These are phyloP conservation scores for Hansenula sp. DNA, from an alignment of 1,139 yeast genomes.

Conservation along the genomic window DNA sequence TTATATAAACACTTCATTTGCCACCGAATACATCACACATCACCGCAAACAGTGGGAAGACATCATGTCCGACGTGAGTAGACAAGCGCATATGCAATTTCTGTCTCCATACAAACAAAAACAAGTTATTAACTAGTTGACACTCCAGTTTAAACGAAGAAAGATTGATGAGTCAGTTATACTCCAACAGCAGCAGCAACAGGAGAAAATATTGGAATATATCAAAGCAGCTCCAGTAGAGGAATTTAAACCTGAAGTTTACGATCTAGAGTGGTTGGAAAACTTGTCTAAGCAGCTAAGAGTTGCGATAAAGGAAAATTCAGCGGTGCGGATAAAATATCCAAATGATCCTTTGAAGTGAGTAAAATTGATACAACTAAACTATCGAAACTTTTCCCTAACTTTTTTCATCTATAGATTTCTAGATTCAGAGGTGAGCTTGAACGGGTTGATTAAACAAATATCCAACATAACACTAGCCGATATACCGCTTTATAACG, in stretches of 20 bases:
- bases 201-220: slow-evolving; percentile 2
- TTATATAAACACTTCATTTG: too few species aligned
- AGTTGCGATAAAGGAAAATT: slow-evolving; percentile 24
- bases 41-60: background rate
- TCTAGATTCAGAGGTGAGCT: slow-evolving; percentile 26
- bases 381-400: background rate
- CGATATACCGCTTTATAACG: slow-evolving; percentile 22
- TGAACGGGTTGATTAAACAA: slow-evolving; percentile 26
- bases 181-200: background rate
- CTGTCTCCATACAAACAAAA: background rate
- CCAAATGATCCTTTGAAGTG: slow-evolving; percentile 30
- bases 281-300: slow-evolving; percentile 23
- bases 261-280: slow-evolving; percentile 18
- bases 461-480: slow-evolving; percentile 25
- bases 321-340: slow-evolving; percentile 25
- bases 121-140: background rate
- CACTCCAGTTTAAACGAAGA: background rate
- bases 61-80: slow-evolving; percentile 3
- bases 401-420: slow-evolving; percentile 1
- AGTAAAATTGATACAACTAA: background rate
- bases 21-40: background rate
- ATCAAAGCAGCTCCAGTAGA: slow-evolving; percentile 2
- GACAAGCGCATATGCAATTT: background rate
- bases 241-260: slow-evolving; percentile 1
- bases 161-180: background rate